Evolutionary conservation across 345 rosid species (phyloP).

Genomic region (Geranium brycei): DNA sequence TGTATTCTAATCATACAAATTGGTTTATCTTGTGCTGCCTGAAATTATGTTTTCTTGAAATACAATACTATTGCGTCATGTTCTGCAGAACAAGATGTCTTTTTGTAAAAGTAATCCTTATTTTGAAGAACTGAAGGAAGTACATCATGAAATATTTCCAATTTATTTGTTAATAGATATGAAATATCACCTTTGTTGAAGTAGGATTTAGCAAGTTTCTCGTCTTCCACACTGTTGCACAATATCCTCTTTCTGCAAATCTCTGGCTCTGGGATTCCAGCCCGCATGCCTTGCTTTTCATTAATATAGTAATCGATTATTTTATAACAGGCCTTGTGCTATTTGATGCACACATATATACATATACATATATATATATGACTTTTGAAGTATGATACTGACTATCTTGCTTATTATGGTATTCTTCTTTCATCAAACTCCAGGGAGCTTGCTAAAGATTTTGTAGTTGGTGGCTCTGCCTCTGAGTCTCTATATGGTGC

Average conservation of each 20-base stretch:
- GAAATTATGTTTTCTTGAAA: no score
- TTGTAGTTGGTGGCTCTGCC: slow-evolving; percentile 92
- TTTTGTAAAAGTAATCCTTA: no score
- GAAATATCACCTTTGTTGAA: neutral
- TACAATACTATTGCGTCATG: neutral
- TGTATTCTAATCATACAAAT: no score
- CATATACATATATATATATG: neutral
- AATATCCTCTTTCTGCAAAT: neutral
- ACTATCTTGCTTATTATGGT: slow-evolving; percentile 1
- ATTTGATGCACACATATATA: neutral
- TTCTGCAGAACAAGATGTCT: neutral
- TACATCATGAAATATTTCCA: no score
- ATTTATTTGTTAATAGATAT: neutral
- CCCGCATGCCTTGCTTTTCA: neutral
- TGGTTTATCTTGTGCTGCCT: no score
- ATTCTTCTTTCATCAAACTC: slow-evolving; percentile 7
- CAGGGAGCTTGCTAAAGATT: slow-evolving; percentile 93
- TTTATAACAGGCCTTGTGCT: neutral
- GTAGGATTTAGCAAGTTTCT: neutral
- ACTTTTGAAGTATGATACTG: neutral
- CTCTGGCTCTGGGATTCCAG: neutral
- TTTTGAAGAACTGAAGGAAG: no score
- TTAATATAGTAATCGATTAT: neutral
- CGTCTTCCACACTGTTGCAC: neutral
- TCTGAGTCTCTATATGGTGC: slow-evolving; percentile 95